Base-by-base conservation (phyloP, 768 basidiomycete genomes). In the Agaricus blazei region DNA sequence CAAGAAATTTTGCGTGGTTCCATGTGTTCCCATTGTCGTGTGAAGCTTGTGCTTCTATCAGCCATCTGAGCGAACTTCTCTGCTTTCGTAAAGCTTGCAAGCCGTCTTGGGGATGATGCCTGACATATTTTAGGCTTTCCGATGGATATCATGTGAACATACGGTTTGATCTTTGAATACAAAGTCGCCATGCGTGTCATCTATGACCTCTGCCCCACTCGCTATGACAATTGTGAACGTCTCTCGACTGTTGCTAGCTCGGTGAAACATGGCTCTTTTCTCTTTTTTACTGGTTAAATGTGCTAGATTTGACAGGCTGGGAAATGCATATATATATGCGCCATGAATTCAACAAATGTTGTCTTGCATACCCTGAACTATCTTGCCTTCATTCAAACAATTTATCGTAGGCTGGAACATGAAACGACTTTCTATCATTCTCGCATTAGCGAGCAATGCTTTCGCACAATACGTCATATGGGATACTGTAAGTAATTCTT, bases 391-490 rank as follows among this genome's bases (percentile, higher is more conserved):
- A 34, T 11, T 3, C 34, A 3, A 34, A 3, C 7, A 34, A 7
- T 34, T 34, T 11, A 34, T 34, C 34, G 7, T 7, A 34, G 34
- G 34, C 34, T 34, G 8, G 8, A 44, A 8, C 5, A 52, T 52
- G 52, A 42, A 45, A 6, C 12, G 9, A 15, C 28, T 37, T 29
- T 27, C 19, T 12, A 43, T 52, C 1, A 14, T 45, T 52, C 29
- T 52, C 19, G 29, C 42, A 11, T n/a, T 36, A 15, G 52, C 43
- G 15, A 45, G 42, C 12, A 23, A 24, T 7, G 52, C 58, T 5
- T 70, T 60, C 46, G 67, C 68, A 27, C 74, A 72, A 12, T 80
- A 79, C 58, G 74, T 78, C 51, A 80, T 82, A 58, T 76, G 69
- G 69, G 80, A 80, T 52, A 72, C 79, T 29, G 81, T 82, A 59